These are phyloP conservation scores for Eucalyptus sp. DNA, from an alignment of 345 rosid genomes.

Conservation along the genomic window DNA sequence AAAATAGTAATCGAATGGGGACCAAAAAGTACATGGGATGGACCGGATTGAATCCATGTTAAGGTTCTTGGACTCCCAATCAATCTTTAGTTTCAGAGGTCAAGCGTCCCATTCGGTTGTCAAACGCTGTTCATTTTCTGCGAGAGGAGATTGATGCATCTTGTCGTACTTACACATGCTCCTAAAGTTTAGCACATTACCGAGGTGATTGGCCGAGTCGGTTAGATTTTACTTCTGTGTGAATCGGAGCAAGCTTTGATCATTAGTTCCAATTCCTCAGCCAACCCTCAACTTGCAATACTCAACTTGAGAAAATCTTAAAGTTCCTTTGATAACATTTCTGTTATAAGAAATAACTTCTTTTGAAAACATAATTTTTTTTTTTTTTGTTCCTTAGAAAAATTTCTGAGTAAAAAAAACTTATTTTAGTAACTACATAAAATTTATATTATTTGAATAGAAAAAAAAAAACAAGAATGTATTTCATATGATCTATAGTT, in stretches of 20 bases:
- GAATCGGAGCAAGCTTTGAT: not conserved
- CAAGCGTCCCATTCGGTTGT: not conserved
- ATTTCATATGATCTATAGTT: too few species aligned
- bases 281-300: too few species aligned
- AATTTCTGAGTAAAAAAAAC: too few species aligned
- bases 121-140: not conserved
- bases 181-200: not conserved
- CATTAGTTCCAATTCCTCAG: not conserved
- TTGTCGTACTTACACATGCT: not conserved
- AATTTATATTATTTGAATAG: rapidly evolving
- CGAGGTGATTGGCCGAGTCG: not conserved
- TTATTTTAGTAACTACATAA: too few species aligned
- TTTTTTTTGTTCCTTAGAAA: rapidly evolving
- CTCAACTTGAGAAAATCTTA: too few species aligned
- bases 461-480: too few species aligned
- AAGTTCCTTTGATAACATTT: too few species aligned
- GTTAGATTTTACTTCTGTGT: not conserved
- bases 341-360: too few species aligned
- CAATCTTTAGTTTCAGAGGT: not conserved
- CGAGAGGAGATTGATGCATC: not conserved
- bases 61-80: not conserved
- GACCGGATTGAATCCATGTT: not conserved
- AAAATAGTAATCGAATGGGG: not conserved
- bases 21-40: not conserved
- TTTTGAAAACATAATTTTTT: too few species aligned